phyloP scores from a whole-genome alignment of 495 filamentous ascomycete genomes.

The Penicillium psychrofluorescens region DNA sequence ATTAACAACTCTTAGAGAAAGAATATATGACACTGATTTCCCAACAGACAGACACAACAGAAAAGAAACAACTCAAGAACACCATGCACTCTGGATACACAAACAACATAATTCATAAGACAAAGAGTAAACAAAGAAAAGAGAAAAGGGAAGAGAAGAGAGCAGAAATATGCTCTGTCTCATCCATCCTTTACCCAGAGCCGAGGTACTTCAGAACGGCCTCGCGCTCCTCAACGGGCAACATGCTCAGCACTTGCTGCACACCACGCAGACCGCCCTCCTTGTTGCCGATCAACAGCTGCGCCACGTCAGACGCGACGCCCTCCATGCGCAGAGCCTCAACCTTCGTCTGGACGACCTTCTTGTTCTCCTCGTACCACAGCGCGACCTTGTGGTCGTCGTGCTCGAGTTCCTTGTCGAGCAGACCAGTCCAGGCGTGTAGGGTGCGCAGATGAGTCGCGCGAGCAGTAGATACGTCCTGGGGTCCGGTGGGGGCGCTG shows the following conservation, averaged over 20 bases:
- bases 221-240: slow-evolving; percentile 84
- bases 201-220: slow-evolving; percentile 68
- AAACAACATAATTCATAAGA: too few relatives aligned
- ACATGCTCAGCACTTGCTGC: slow-evolving; percentile 72
- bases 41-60: not conserved
- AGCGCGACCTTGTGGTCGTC: slow-evolving; percentile 78
- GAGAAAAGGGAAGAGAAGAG: not conserved
- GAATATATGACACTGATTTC: too few relatives aligned
- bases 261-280: slow-evolving; percentile 82
- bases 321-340: slow-evolving; percentile 71
- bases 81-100: not conserved
- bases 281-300: slow-evolving; percentile 64
- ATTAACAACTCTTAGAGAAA: too few relatives aligned
- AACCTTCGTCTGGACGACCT: slow-evolving; percentile 68
- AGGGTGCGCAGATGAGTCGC: slow-evolving; percentile 60
- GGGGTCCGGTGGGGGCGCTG: slow-evolving; percentile 15
- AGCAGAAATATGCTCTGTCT: not conserved
- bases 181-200: slow-evolving; percentile 7
- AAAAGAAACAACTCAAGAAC: not conserved
- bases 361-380: slow-evolving; percentile 97
- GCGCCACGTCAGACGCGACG: slow-evolving; percentile 70
- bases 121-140: not conserved
- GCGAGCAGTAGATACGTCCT: slow-evolving; percentile 35
- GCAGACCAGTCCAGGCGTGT: slow-evolving; percentile 67
- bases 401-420: slow-evolving; percentile 56